A percentile compares a stretch with the other conserved stretches of the same genome.
Evolutionary conservation across 2,329 filamentous ascomycete species (phyloP).

Genomic region (Neopestalotiopsis sp.): DNA sequence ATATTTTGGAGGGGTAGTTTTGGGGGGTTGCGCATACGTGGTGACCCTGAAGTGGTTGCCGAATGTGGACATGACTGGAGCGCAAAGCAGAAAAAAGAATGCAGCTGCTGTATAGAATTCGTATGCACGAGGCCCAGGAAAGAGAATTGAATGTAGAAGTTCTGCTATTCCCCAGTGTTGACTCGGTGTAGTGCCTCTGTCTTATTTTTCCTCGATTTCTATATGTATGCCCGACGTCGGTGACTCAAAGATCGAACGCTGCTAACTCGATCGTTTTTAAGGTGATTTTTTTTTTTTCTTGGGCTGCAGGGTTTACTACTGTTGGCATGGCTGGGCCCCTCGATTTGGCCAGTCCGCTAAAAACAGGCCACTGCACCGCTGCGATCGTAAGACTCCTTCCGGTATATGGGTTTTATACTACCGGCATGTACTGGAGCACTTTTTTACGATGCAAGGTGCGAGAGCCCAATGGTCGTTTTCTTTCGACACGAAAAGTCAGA

Average conservation of each 20-base stretch:
- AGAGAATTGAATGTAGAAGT: background rate
- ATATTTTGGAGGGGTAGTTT: background rate
- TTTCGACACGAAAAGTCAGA: background rate
- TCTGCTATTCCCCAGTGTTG: background rate
- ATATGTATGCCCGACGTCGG: constrained; percentile 1
- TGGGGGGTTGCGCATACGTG: constrained; percentile 57
- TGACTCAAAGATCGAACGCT: constrained; percentile 2
- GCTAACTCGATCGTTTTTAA: background rate
- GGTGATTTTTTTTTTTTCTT: constrained; percentile 5
- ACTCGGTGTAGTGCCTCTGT: background rate
- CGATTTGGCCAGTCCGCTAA: background rate
- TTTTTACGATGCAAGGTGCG: background rate
- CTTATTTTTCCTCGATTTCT: background rate
- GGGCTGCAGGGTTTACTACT: constrained; percentile 6
- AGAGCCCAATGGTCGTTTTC: background rate
- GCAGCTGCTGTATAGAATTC: background rate
- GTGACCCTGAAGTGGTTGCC: constrained; percentile 82
- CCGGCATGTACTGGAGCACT: background rate
- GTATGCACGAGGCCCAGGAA: background rate
- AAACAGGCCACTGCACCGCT: constrained; percentile 5
- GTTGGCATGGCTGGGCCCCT: background rate
- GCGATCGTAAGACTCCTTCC: constrained; percentile 2
- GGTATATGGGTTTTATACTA: background rate
- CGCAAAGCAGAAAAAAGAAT: constrained; percentile 20
- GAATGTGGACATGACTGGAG: constrained; percentile 80